Base-by-base conservation (phyloP, 1,284 basidiomycete species). In the Boletellus deceptivus region DNA sequence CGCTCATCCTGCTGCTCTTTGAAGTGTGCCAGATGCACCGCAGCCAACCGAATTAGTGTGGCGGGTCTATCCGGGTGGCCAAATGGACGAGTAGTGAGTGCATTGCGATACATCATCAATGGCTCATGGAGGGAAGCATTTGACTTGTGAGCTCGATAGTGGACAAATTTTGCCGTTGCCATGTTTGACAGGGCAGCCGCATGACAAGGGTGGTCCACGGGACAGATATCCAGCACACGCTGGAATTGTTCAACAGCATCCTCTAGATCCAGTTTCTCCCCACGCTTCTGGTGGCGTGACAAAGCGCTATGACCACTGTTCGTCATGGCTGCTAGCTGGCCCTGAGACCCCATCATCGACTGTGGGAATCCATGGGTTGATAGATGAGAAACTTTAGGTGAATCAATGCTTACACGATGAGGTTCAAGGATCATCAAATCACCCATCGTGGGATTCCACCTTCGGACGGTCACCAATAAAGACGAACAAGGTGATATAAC, bases 141-240 rank as follows among this genome's bases (percentile, higher is more conserved):
- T n/a, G 33, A 1, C 8, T 35, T 6, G n/a, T 35, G 8, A 4
- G 7, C 16, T 5, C 11, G 34, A 17, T 17, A 35, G n/a, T 35
- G n/a, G 34, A 17, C 8, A 3, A 35, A 35, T 17, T 35, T 35
- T 16, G 34, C 34, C 8, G 33, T 50, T 9, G 48, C 48, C 33
- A 51, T 22, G 38, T 55, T 55, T 10, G 44, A 55, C 11, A 48
- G 39, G 18, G 49, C 54, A 13, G 36, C 46, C 6, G 49, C 36
- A 22, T 50, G 49, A 31, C 50, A 35, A 29, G 55, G 46, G 27
- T 56, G 54, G 11, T 43, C 34, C 11, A 27, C 13, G 3, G 55
- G 46, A 41, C 55, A 56, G 27, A 29, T 34, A 27, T 56, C 24
- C 8, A 56, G 43, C 5, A 34, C 50, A 14, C 14, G 6, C 18